Evolutionary conservation across 2,329 filamentous ascomycete species (phyloP), one percentile per base, ranked within the genome.

Genomic region (Anthostomella pinea): DNA sequence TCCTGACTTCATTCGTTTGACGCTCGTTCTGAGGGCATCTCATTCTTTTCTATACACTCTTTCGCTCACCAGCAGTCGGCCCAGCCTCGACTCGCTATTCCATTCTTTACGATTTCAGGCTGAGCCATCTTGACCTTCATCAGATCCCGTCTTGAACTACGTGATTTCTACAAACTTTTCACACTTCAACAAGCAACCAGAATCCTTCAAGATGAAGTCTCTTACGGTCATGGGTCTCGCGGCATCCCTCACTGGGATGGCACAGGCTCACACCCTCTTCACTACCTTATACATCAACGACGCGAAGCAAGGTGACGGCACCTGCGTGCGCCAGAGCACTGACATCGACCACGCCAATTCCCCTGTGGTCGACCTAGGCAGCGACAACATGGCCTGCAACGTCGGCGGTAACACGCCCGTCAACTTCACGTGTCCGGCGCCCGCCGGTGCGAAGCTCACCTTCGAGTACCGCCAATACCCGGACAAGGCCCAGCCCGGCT

Each of bases 341-440:
- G 65, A 77, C 36, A 62, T 67, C 3, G 54, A 59, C 9, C 74
- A 68, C 1, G 66, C 73, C 26, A 83, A 73, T 6, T 61, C 60
- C 23, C 83, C 82, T 25, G 70, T 87, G 35, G 61, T 63, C 7
- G 69, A 75, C 44, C 58, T 86, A 9, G 58, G 62, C 8, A 78
- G 75, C 48, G 58, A 70, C 18, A 77, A 79, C 42, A 82, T 87
- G 76, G 80, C 81, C 19, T 88, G 84, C 56, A 83, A 82, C 32
- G 56, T 61, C 14, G 57, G 67, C 34, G 71, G 71, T 8, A 52
- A 59, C 16, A 58, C 53, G 5, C 48, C 70, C 3, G 72, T 73
- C 21, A 53, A 60, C 6, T 75, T 62, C 47, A 65, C 65, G 34
- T 75, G 72, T 38, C 63, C 69, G 0, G 68, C 68, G 16, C 40